These are phyloP conservation scores for Termitomyces bulborhizus DNA, from an alignment of 768 basidiomycete genomes.

Conservation along the genomic window DNA sequence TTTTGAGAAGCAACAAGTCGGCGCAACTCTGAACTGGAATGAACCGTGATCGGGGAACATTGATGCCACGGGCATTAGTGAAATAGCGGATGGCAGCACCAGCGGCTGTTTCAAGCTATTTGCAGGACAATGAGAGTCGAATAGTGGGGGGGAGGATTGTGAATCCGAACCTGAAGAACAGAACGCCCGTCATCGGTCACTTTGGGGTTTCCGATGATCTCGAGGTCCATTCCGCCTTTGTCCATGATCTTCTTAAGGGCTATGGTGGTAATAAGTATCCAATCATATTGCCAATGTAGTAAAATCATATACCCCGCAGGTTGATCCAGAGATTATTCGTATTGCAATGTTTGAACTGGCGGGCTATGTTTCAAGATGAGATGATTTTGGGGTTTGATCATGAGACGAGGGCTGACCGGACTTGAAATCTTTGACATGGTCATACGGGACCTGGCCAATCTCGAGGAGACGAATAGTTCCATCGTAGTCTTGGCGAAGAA, in stretches of 20 bases:
- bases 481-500: constrained; percentile 48
- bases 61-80: constrained; percentile 68
- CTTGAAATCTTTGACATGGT: constrained; percentile 82
- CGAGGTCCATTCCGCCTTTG: constrained; percentile 59
- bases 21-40: constrained; percentile 71
- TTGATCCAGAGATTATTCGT: constrained; percentile 63
- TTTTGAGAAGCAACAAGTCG: constrained; percentile 68
- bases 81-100: constrained; percentile 85
- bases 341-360: constrained; percentile 82
- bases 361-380: constrained; percentile 23
- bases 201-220: constrained; percentile 78
- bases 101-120: constrained; percentile 66
- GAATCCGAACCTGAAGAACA: constrained; percentile 48
- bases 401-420: constrained; percentile 29
- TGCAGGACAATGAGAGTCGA: not conserved
- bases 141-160: not conserved
- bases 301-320: not conserved
- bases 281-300: not conserved
- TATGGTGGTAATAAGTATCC: constrained; percentile 7
- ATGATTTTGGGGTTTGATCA: not conserved
- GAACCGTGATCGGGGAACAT: constrained; percentile 80
- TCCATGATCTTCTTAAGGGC: constrained; percentile 76
- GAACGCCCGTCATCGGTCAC: constrained; percentile 61
- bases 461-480: constrained; percentile 72
- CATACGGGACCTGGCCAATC: constrained; percentile 75